Evolutionary conservation across 345 rosid species (phyloP), one percentile per base, ranked within the genome.

Genomic region (Sisymbrium irio): DNA sequence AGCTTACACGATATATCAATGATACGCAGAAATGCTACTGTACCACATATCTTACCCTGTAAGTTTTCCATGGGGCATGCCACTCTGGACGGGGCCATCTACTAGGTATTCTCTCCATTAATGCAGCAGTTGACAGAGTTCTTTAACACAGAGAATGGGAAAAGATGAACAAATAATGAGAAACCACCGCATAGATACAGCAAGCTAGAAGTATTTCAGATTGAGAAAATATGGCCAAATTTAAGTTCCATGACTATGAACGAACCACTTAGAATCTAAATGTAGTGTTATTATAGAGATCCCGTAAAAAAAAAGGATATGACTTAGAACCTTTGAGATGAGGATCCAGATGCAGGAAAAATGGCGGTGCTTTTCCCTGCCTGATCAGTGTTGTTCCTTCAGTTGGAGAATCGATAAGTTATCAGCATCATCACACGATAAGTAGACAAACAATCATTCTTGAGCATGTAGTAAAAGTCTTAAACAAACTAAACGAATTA

Each of bases 11-110:
- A 4, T 15, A n/a, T 25, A 7, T 60, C 27, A 39, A 36, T 18
- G 8, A 42, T 54, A 55, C 57, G 65, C 57, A 57, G 40, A 37
- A 71, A 36, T 37, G 28, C 28, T 49, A 60, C 37, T 14, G 15
- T 37, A 59, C 20, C 50, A 61, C 50, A 49, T 11, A 65, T 60
- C 83, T 80, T 74, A 91, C 97, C 91, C 96, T 83, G 78, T 91
- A 89, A 79, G 81, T 87, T 84, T 86, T 91, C 96, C 98, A 94
- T 55, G 96, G 96, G 67, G 93, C 77, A 86, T 77, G 97, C 98
- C 97, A 91, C 39, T 64, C 83, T 42, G 97, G 96, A 73, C 88
- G 95, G 3, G 98, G 98, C 98, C 98, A 94, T 81, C 77, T 86
- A 84, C 96, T 89, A 42, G 89, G 95, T 37, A 87, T 86, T 85